Percentiles rank a stretch among this genome's conserved stretches.
phyloP scores from a whole-genome alignment of 1,284 basidiomycete species.

The Phenoliferia sp. region DNA sequence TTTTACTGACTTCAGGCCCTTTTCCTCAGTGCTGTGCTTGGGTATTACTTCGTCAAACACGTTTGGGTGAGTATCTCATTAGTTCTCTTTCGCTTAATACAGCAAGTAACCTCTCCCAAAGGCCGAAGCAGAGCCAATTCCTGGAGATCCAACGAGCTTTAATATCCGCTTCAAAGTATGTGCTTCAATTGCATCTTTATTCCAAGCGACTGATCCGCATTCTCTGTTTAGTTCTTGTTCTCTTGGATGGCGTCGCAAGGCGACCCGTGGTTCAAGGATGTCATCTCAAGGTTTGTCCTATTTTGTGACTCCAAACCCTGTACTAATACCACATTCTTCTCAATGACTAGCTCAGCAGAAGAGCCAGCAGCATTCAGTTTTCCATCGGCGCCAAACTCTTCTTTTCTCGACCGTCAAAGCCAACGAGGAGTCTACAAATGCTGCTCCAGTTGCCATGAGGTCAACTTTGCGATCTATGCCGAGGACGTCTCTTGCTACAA shows the following conservation, averaged over 20 bases:
- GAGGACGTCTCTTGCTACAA: constrained; percentile 22
- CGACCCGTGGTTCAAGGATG: constrained; percentile 21
- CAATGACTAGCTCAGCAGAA: no score
- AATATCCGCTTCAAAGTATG: neutral
- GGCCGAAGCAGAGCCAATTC: constrained; percentile 24
- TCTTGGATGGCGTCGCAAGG: constrained; percentile 28
- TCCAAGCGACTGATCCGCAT: neutral
- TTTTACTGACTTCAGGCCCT: neutral
- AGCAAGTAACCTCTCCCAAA: constrained; percentile 7
- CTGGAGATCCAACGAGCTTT: neutral
- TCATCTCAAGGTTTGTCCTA: constrained; percentile 20
- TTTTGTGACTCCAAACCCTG: no score
- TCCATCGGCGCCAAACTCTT: neutral
- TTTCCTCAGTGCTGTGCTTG: constrained; percentile 11
- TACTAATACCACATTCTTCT: no score
- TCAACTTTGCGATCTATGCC: neutral
- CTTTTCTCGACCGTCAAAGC: neutral
- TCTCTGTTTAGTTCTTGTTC: constrained; percentile 20
- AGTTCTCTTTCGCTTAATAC: no score
- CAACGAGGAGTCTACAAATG: neutral
- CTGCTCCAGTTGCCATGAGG: neutral
- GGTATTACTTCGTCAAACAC: constrained; percentile 54
- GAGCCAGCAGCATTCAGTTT: neutral
- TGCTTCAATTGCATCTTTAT: neutral
- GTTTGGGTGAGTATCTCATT: constrained; percentile 38